A percentile compares a stretch with the other conserved stretches of the same genome.
Conservation (phyloP, 345 rosid genomes). For the Populus davidiana region DNA sequence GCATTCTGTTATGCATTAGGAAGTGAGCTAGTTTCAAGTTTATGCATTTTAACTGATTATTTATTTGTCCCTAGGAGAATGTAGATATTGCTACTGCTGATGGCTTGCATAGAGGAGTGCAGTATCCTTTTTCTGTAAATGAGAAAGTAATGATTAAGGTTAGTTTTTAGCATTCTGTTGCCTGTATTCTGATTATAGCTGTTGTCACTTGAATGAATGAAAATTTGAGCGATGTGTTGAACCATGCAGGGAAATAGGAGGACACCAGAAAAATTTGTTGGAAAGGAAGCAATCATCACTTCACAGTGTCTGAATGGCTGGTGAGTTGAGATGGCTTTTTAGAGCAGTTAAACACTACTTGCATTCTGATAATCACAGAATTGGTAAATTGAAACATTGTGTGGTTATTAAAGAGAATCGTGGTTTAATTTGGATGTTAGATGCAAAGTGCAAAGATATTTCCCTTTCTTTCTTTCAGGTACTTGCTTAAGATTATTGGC, state of each 20-base stretch:
- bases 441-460: not conserved
- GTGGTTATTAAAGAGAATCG: not conserved
- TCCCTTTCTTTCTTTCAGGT: constrained; percentile 45
- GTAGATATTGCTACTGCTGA: constrained; percentile 64
- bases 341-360: not conserved
- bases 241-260: constrained; percentile 80
- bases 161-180: constrained; percentile 3
- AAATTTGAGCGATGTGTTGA: constrained; percentile 18
- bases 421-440: not conserved
- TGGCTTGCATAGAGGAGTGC: constrained; percentile 66
- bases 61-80: constrained; percentile 53
- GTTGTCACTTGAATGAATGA: constrained; percentile 5
- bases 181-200: not conserved
- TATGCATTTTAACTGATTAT: not conserved
- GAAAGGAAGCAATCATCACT: constrained; percentile 93
- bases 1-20: not conserved
- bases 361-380: not conserved
- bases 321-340: constrained; percentile 38
- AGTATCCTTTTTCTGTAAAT: constrained; percentile 84
- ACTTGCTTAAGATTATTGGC: constrained; percentile 68
- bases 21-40: not conserved
- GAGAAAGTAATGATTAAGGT: constrained; percentile 98
- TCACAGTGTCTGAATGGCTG: constrained; percentile 99
- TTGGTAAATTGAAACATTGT: not conserved
- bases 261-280: constrained; percentile 93